These are phyloP conservation scores for Suillus luteus DNA, from an alignment of 768 basidiomycete species.

Conservation along the genomic window DNA sequence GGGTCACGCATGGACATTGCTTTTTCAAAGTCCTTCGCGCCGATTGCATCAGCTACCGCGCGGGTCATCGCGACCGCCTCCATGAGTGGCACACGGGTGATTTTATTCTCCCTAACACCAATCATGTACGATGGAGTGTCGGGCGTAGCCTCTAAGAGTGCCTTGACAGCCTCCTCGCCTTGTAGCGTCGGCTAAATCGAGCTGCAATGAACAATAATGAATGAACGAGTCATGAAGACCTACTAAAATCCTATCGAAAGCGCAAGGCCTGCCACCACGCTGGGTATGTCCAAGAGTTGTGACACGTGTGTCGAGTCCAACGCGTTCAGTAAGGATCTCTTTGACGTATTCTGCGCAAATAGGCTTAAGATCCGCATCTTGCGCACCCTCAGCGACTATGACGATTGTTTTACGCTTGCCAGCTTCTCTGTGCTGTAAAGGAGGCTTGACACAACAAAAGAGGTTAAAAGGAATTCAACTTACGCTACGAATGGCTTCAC, in stretches of 20 bases:
- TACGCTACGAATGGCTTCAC: conserved; percentile 77
- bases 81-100: conserved; percentile 86
- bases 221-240: conserved; percentile 22
- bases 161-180: conserved; percentile 90
- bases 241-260: conserved; percentile 90
- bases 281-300: conserved; percentile 98
- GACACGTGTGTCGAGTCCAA: conserved; percentile 93
- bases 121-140: conserved; percentile 97
- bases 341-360: conserved; percentile 92
- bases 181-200: conserved; percentile 86
- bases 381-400: conserved; percentile 96
- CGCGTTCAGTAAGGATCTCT: conserved; percentile 78
- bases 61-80: conserved; percentile 93
- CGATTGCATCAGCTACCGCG: conserved; percentile 81
- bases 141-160: conserved; percentile 81
- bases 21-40: conserved; percentile 77
- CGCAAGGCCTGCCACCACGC: conserved; percentile 91
- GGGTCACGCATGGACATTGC: conserved; percentile 90
- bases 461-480: conserved; percentile 26
- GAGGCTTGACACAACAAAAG: neutral
- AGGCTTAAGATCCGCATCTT: conserved; percentile 85
- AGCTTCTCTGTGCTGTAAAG: conserved; percentile 74
- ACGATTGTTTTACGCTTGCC: conserved; percentile 99
- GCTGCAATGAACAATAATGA: conserved; percentile 7
- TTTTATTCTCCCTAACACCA: conserved; percentile 93